Evolutionary conservation across 2,329 filamentous ascomycete species (phyloP).

Genomic region (Aspergillus niger): DNA sequence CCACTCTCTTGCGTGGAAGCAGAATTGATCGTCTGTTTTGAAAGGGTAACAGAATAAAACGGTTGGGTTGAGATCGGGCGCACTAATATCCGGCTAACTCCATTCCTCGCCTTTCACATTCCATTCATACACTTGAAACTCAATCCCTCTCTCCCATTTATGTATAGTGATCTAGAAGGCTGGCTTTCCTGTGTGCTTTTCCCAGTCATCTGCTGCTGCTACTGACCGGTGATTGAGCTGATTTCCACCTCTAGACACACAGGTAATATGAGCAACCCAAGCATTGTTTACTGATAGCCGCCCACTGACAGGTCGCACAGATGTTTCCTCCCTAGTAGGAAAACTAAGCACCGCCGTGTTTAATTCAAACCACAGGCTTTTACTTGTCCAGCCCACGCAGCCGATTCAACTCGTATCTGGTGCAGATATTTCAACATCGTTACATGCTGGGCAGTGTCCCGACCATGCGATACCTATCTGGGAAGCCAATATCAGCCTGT

Average conservation of each 20-base stretch:
- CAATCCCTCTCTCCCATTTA: neutral
- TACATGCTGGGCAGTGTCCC: conserved; percentile 21
- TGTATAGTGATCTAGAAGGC: neutral
- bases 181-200: neutral
- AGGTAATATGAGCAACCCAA: neutral
- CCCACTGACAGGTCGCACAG: neutral
- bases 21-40: neutral
- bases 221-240: neutral
- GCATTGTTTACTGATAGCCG: too few species aligned
- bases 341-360: neutral
- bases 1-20: neutral
- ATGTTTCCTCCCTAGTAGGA: neutral
- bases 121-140: neutral
- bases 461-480: conserved; percentile 37
- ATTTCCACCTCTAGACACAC: neutral
- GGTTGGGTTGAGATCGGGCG: neutral
- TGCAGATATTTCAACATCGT: conserved; percentile 4
- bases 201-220: neutral
- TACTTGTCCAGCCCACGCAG: neutral
- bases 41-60: neutral
- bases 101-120: neutral
- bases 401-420: conserved; percentile 4
- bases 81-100: conserved; percentile 7
- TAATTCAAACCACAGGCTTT: neutral
- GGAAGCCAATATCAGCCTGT: conserved; percentile 29